Evolutionary conservation across 2,329 filamentous ascomycete genomes (phyloP).

Genomic region (Scedosporium dehoogii): DNA sequence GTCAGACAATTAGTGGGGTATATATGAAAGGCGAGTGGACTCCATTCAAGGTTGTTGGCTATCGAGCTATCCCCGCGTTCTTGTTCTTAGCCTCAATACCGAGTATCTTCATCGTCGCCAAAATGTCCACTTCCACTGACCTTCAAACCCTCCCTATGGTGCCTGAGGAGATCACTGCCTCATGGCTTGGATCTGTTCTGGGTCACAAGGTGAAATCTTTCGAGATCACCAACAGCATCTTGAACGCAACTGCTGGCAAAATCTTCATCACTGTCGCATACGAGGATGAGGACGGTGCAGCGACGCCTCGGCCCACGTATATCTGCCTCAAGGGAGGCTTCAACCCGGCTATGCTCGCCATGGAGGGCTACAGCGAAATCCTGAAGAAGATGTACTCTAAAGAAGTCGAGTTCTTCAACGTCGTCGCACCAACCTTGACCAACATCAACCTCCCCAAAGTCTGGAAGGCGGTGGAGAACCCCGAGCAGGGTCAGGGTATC

Average conservation of each 20-base stretch:
- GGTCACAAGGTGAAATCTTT: too few species aligned
- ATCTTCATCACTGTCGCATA: conserved; percentile 19
- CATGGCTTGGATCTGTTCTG: too few species aligned
- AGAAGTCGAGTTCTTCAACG: conserved; percentile 26
- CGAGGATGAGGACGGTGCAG: conserved; percentile 12
- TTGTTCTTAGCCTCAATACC: too few species aligned
- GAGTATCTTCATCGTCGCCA: too few species aligned
- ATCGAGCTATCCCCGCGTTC: too few species aligned
- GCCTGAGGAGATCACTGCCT: too few species aligned
- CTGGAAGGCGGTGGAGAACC: conserved; percentile 25
- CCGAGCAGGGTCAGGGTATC: conserved; percentile 26
- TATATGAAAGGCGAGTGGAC: too few species aligned
- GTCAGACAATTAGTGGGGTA: too few species aligned
- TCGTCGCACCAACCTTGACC: conserved; percentile 20
- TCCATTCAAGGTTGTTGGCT: too few species aligned
- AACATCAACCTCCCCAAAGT: conserved; percentile 22
- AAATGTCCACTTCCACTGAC: too few species aligned
- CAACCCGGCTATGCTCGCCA: conserved; percentile 21
- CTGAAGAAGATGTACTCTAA: conserved; percentile 20
- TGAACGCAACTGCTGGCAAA: conserved; percentile 18
- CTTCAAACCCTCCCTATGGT: too few species aligned
- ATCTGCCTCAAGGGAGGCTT: conserved; percentile 30
- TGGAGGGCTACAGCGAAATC: conserved; percentile 17
- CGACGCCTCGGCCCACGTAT: background rate
- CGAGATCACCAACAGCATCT: conserved; percentile 9